Percentiles rank a stretch among this genome's conserved stretches.
phyloP scores from a whole-genome alignment of 2,329 filamentous ascomycete genomes.

The Calonectria hawksworthii region DNA sequence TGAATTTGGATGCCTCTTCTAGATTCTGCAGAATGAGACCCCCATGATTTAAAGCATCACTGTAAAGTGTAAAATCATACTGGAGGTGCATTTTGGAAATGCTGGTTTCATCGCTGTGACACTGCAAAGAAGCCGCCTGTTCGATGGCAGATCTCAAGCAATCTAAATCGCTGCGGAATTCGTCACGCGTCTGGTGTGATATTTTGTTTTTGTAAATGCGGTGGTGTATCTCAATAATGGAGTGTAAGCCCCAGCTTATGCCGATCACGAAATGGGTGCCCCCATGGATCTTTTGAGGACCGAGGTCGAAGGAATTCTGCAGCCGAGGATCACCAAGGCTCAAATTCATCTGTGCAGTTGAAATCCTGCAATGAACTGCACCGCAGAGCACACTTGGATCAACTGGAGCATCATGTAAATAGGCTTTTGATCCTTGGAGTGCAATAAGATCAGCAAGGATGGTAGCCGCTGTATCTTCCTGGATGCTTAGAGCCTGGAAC shows the following conservation, averaged over 20 bases:
- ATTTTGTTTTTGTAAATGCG: not conserved
- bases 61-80: not conserved
- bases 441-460: not conserved
- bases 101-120: too few species aligned
- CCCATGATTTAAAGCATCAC: not conserved
- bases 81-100: not conserved
- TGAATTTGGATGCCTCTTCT: not conserved
- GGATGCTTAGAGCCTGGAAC: not conserved
- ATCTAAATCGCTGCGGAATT: not conserved
- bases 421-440: not conserved
- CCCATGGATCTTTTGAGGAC: not conserved
- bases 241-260: not conserved
- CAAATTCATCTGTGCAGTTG: not conserved
- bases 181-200: not conserved
- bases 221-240: not conserved
- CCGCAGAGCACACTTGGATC: not conserved
- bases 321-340: not conserved
- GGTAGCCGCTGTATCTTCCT: not conserved
- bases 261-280: not conserved
- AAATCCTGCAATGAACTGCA: not conserved
- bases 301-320: not conserved
- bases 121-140: not conserved
- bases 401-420: not conserved
- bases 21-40: not conserved
- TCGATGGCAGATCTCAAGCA: not conserved